Conservation (phyloP, 345 rosid genomes). For the Rhodomyrtus tomentosa region DNA sequence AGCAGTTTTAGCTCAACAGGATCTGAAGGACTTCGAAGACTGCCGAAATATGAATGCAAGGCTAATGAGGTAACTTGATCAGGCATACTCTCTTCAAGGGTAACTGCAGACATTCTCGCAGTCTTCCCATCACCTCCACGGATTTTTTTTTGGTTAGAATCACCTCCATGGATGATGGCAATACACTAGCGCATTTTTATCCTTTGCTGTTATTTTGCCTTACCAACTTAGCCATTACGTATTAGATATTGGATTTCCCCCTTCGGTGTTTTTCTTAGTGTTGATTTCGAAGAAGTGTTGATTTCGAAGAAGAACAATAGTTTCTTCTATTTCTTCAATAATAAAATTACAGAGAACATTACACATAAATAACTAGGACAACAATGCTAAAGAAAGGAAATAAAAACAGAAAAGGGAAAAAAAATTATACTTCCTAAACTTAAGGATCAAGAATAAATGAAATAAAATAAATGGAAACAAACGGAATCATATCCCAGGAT, state of each 20-base stretch:
- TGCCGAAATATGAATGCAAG: constrained; percentile 56
- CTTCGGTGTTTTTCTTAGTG: background rate
- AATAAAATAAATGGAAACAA: too few species aligned
- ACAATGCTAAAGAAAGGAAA: too few species aligned
- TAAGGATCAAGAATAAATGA: too few species aligned
- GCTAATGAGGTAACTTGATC: constrained; percentile 42
- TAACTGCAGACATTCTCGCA: background rate
- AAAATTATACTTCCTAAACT: too few species aligned
- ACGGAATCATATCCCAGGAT: too few species aligned
- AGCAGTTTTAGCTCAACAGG: constrained; percentile 26
- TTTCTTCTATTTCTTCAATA: too few species aligned
- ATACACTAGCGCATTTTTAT: background rate
- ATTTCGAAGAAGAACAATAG: too few species aligned
- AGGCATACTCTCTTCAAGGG: background rate
- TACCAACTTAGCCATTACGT: background rate
- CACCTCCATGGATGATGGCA: background rate
- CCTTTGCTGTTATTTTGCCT: background rate
- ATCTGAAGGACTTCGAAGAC: constrained; percentile 50
- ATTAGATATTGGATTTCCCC: background rate
- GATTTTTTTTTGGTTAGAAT: background rate
- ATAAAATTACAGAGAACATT: too few species aligned
- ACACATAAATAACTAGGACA: too few species aligned
- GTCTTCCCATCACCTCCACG: background rate
- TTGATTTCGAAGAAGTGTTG: too few species aligned
- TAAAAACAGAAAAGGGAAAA: too few species aligned